Evolutionary conservation across 495 filamentous ascomycete genomes (phyloP).

Genomic region (Apiosordaria backusii): DNA sequence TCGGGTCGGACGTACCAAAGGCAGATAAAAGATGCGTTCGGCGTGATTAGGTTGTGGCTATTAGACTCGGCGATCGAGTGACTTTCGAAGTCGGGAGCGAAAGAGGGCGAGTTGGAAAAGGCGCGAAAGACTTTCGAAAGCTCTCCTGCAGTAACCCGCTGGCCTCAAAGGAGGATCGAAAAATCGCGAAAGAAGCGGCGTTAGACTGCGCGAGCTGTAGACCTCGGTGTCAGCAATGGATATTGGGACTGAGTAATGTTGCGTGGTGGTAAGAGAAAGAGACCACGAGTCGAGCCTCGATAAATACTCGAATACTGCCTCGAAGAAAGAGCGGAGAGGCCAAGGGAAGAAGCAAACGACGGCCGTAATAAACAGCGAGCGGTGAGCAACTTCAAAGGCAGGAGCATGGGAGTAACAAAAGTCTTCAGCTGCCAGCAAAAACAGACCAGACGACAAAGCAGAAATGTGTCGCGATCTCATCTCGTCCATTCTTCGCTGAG

Average conservation of each 20-base stretch:
- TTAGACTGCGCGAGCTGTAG: constrained; percentile 27
- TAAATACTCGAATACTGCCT: neutral
- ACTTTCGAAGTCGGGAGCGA: constrained; percentile 39
- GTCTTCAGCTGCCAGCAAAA: neutral
- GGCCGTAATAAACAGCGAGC: neutral
- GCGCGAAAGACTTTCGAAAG: constrained; percentile 41
- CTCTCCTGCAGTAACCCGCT: constrained; percentile 87
- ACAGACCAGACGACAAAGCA: neutral
- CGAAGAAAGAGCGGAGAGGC: neutral
- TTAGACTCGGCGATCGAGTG: constrained; percentile 26
- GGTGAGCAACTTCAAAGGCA: neutral
- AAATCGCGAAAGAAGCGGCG: constrained; percentile 33
- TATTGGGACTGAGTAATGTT: neutral
- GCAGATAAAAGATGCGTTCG: constrained; percentile 10
- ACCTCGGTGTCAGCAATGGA: neutral
- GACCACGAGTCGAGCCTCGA: neutral
- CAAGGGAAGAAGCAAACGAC: neutral
- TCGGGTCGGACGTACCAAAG: constrained; percentile 14
- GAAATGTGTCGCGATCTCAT: neutral
- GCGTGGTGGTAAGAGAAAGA: neutral
- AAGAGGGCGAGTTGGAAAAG: constrained; percentile 41
- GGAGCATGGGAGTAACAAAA: neutral
- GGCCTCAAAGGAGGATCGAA: constrained; percentile 76
- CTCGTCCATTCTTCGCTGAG: neutral
- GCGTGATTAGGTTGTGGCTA: constrained; percentile 12